Base-by-base conservation (phyloP, 495 filamentous ascomycete species). In the Oleoguttula mirabilis region DNA sequence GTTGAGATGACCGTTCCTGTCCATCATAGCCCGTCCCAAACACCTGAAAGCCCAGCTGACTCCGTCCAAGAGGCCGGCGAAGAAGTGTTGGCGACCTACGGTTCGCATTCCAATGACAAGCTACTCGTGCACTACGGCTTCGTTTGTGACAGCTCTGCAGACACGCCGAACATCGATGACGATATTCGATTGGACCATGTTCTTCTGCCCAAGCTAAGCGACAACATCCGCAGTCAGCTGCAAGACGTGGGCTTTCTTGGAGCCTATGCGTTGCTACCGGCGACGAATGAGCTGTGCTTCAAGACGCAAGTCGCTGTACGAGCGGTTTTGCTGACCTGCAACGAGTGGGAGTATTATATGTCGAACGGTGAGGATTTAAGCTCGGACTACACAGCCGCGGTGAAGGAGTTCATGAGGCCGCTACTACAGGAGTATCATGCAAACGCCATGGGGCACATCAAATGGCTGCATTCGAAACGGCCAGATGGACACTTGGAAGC, bases 1-100 rank as follows among this genome's bases (percentile, higher is more conserved):
- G n/a, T n/a, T n/a, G n/a, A n/a, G n/a, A n/a, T n/a, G n/a, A n/a
- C n/a, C n/a, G n/a, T n/a, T n/a, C n/a, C n/a, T n/a, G n/a, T n/a
- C n/a, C n/a, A n/a, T n/a, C n/a, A n/a, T n/a, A n/a, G 11, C n/a
- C 14, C 38, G 7, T 15, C 21, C 38, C 27, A 20, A 20, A 10
- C 24, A 41, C 15, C 27, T 14, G 8, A 30, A 8, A 30, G 8
- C 27, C 27, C 8, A 30, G 32, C 32, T 35, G 32, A 35, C 32
- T 10, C 7, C 10, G 14, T 22, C 30, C 4, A 19, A 46, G 48
- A 36, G 3, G 49, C 52, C 23, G 82, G 80, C 7, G 80, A 88
- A 25, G 84, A 94, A 54, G 62, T 94, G 6, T 79, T 69, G 48
- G 81, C 88, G 39, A 79, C 74, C 41, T 94, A 94, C 54, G 87